Conservation (phyloP, 2,329 filamentous ascomycete genomes). For the Plectosphaerella cucumerina region DNA sequence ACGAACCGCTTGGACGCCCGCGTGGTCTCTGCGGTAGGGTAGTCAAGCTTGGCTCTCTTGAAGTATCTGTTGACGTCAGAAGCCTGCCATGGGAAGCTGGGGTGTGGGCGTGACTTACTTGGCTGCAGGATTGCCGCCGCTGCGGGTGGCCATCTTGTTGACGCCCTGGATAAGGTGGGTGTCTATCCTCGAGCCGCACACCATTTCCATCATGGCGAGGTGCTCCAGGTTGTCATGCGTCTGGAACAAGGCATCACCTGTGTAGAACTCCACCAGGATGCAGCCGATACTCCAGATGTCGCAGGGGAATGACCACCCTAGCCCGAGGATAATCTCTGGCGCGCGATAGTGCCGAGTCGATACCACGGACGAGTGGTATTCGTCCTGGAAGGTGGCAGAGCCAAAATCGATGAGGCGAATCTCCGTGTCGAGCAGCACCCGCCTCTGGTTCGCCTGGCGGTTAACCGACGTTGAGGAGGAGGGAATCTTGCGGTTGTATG, state of each 20-base stretch:
- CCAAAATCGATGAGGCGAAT: conserved; percentile 69
- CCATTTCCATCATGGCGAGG: conserved; percentile 72
- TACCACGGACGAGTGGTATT: conserved; percentile 69
- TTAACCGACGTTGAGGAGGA: conserved; percentile 59
- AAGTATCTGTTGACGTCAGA: conserved; percentile 52
- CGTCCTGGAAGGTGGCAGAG: conserved; percentile 68
- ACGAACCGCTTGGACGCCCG: conserved; percentile 63
- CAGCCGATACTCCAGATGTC: conserved; percentile 74
- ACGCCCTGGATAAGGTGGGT: conserved; percentile 52
- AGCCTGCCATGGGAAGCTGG: background rate
- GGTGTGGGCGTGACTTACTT: conserved; percentile 45
- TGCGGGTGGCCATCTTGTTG: conserved; percentile 52
- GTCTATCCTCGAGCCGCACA: conserved; percentile 57
- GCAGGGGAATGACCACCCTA: conserved; percentile 68
- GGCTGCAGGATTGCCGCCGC: conserved; percentile 55
- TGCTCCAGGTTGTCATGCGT: conserved; percentile 71
- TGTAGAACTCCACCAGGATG: conserved; percentile 69
- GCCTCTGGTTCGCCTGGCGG: conserved; percentile 59
- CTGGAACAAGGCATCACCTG: conserved; percentile 67
- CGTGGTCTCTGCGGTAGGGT: conserved; percentile 59
- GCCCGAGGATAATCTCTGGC: conserved; percentile 65
- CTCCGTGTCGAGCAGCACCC: conserved; percentile 63
- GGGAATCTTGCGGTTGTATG: conserved; percentile 65
- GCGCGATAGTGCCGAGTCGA: conserved; percentile 67
- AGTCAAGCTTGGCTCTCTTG: conserved; percentile 61